Evolutionary conservation across 2,329 filamentous ascomycete genomes (phyloP), one percentile per base, ranked within the genome.

Genomic region (Neoascochyta sp.): DNA sequence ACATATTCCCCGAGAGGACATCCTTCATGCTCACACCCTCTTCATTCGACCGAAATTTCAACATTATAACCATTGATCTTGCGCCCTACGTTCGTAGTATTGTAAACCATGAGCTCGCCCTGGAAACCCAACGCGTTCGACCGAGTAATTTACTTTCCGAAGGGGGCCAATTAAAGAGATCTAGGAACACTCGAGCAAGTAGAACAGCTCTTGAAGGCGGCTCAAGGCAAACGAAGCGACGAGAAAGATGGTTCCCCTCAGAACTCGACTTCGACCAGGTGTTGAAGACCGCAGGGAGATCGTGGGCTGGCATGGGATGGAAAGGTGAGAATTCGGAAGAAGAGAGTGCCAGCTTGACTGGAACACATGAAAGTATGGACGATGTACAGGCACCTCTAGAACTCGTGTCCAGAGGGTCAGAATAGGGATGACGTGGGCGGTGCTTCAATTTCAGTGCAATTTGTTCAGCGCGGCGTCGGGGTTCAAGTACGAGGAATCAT

Each of bases 71-170:
- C 0, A 67, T 81, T 9, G 92, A 98, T 42, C 70, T 96, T 2
- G 89, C 88, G 0, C 92, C 93, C 0, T 96, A 86, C 58, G 76
- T 96, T n/a, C 83, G 93, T 8, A 73, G 75, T 20, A 96, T 98
- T 37, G 80, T 90, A 2, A 72, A 80, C 0, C 84, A 82, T 53
- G 90, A 96, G 47, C 67, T 78, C 12, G 72, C 71, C 1, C 73
- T 92, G 1, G 82, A 87, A 50, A 69, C 78, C 39, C 77, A 86
- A 42, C 76, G 86, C 8, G 57, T 76, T 6, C 73, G 74, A 11
- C 62, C 85, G 7, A 78, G 77, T 43, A 78, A 70, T 31, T 60
- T 87, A 1, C 63, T 85, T 9, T 78, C 75, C 29, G 75, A 80
- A 41, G 75, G 75, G 5, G 74, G 73, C 0, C 61, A 60, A 9